Percentiles rank a stretch among this genome's conserved stretches.
Evolutionary conservation across 148 eudicot species (phyloP).

Genomic region (Cornus suecica): DNA sequence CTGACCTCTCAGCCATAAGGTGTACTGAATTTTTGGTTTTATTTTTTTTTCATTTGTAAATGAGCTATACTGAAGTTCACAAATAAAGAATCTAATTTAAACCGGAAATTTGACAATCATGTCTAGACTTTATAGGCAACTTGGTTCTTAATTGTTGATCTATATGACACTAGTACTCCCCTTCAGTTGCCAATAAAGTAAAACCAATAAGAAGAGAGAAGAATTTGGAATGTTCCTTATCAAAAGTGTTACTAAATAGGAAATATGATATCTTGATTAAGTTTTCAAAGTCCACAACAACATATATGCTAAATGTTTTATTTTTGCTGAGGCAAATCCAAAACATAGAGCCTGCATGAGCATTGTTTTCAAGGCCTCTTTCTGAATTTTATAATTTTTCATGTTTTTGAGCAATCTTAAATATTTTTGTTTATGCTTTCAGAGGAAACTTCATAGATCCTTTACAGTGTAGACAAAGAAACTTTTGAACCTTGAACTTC

Average conservation of each 20-base stretch:
- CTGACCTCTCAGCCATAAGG: slow-evolving; percentile 35
- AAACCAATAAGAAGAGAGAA: not conserved
- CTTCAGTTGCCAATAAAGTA: not conserved
- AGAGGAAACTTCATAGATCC: not conserved
- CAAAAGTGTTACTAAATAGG: not conserved
- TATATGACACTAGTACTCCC: slow-evolving; percentile 3
- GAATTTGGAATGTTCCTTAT: not conserved
- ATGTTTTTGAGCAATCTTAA: not conserved
- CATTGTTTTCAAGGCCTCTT: not conserved
- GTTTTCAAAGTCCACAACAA: not conserved
- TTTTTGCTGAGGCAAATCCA: not conserved
- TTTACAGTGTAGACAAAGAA: not conserved
- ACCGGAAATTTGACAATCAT: not conserved
- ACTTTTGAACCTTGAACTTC: not conserved
- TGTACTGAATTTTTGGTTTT: slow-evolving; percentile 12
- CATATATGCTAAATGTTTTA: not conserved
- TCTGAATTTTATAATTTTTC: not conserved
- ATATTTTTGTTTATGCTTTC: too few relatives aligned
- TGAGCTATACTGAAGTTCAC: slow-evolving; percentile 25
- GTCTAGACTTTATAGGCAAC: not conserved
- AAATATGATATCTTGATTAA: not conserved
- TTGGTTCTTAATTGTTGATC: not conserved
- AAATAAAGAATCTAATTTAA: not conserved
- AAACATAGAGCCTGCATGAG: not conserved
- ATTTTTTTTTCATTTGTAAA: too few relatives aligned